A percentile compares a stretch with the other conserved stretches of the same genome.
These are phyloP conservation scores for Nakazawaea siamensis DNA, from an alignment of 805 yeast species.

Conservation along the genomic window DNA sequence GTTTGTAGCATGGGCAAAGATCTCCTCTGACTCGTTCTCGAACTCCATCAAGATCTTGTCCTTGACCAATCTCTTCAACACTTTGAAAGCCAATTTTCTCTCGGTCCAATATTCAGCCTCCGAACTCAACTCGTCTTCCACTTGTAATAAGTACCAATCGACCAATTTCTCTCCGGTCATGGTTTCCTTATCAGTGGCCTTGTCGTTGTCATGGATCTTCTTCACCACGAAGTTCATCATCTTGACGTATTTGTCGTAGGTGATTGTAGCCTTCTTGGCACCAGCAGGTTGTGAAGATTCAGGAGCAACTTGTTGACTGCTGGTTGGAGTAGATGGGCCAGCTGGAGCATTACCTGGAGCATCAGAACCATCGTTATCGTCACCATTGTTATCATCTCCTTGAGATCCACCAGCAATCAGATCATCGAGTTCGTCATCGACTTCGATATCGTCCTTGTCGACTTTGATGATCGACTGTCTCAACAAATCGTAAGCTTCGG, in stretches of 20 bases:
- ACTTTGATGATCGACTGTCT: conserved; percentile 90
- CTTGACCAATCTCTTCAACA: conserved; percentile 72
- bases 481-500: conserved; percentile 86
- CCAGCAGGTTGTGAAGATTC: background rate
- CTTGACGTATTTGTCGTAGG: conserved; percentile 80
- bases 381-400: conserved; percentile 15
- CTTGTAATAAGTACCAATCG: conserved; percentile 73
- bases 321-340: too few species aligned
- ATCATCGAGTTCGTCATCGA: conserved; percentile 57
- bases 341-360: conserved; percentile 11
- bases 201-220: conserved; percentile 47
- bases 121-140: conserved; percentile 60
- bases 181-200: conserved; percentile 27
- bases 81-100: conserved; percentile 65
- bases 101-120: conserved; percentile 70
- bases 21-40: conserved; percentile 36
- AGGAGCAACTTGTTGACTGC: background rate
- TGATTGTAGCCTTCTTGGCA: conserved; percentile 40
- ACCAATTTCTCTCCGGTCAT: conserved; percentile 59
- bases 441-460: conserved; percentile 85
- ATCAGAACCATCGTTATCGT: conserved; percentile 8
- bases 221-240: conserved; percentile 76
- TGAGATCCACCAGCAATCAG: conserved; percentile 12
- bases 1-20: conserved; percentile 13
- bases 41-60: conserved; percentile 77